Conservation (phyloP, 345 rosid genomes). For the Aquilaria sinensis region DNA sequence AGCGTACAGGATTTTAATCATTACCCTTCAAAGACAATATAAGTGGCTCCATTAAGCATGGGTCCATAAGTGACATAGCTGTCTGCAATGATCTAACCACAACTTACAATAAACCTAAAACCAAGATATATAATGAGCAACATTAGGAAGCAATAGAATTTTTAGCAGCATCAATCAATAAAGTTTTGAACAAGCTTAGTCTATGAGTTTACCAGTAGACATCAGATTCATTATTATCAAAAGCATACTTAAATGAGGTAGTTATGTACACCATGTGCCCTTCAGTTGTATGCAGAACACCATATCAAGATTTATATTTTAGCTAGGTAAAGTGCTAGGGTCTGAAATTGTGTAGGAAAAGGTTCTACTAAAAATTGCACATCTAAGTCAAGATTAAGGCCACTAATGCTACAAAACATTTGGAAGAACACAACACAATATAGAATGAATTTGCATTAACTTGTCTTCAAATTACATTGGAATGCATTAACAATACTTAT, state of each 20-base stretch:
- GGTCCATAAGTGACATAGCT: conserved; percentile 99
- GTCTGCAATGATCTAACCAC: conserved; percentile 99
- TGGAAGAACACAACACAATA: too few species aligned
- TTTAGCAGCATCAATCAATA: conserved; percentile 5
- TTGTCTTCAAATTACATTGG: too few species aligned
- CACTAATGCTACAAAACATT: too few species aligned
- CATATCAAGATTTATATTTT: conserved; percentile 39
- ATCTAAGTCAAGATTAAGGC: not conserved
- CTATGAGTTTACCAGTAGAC: conserved; percentile 64
- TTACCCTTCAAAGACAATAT: conserved; percentile 90
- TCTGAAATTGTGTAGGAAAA: too few species aligned
- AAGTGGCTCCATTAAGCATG: conserved; percentile 88
- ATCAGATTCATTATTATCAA: conserved; percentile 88
- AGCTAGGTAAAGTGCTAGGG: not conserved
- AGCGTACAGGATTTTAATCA: not conserved
- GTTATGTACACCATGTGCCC: conserved; percentile 97
- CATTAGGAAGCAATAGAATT: not conserved
- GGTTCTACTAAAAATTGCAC: not conserved
- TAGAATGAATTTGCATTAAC: too few species aligned
- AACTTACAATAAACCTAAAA: conserved; percentile 95
- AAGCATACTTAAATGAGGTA: conserved; percentile 94
- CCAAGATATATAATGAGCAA: conserved; percentile 5
- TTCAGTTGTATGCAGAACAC: conserved; percentile 96
- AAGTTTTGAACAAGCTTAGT: conserved; percentile 6
- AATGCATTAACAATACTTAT: too few species aligned